Conservation (phyloP, 768 basidiomycete genomes). For the Boletus rubescentipes region DNA sequence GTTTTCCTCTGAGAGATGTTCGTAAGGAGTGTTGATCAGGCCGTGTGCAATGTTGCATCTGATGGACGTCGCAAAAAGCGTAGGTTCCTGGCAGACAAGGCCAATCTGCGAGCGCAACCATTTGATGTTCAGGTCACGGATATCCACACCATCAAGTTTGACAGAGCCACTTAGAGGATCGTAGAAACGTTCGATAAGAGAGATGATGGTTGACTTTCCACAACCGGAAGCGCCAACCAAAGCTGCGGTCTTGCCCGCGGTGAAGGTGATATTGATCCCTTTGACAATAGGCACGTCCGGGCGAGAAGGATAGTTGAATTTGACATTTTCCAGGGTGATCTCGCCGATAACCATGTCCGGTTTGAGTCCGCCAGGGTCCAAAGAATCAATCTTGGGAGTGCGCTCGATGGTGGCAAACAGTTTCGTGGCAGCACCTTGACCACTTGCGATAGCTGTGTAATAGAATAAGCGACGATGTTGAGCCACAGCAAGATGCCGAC, state of each 20-base stretch:
- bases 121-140: conserved; percentile 75
- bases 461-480: not conserved
- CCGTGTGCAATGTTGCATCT: conserved; percentile 82
- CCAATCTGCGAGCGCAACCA: conserved; percentile 89
- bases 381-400: conserved; percentile 82
- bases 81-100: conserved; percentile 86
- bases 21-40: conserved; percentile 69
- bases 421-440: conserved; percentile 83
- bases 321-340: conserved; percentile 69
- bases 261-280: conserved; percentile 62
- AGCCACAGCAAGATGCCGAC: conserved; percentile 33
- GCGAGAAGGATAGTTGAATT: conserved; percentile 87
- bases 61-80: conserved; percentile 82
- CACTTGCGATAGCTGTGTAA: conserved; percentile 65
- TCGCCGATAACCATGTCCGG: conserved; percentile 67
- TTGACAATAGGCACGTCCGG: conserved; percentile 78
- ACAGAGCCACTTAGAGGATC: conserved; percentile 65
- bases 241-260: conserved; percentile 74
- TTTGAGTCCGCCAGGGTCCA: conserved; percentile 61
- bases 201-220: conserved; percentile 75
- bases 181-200: too few relatives aligned
- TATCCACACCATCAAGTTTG: conserved; percentile 65
- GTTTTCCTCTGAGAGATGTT: conserved; percentile 68
- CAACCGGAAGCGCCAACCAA: conserved; percentile 80
- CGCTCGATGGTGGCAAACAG: conserved; percentile 87